A percentile compares a stretch with the other conserved stretches of the same genome.
Conservation (phyloP, 2,329 filamentous ascomycete genomes). For the Aspergillus ruber region DNA sequence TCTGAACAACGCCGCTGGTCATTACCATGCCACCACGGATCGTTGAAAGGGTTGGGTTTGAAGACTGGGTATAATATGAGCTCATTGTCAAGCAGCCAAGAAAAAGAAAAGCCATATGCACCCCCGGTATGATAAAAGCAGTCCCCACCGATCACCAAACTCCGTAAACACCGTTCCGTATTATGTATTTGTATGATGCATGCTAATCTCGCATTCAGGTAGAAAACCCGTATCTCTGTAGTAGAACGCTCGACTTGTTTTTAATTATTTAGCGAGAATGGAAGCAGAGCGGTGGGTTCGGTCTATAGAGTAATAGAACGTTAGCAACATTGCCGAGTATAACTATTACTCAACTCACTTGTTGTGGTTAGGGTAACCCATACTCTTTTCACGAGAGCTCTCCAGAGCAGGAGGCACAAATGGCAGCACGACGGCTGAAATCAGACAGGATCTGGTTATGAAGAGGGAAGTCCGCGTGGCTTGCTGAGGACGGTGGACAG, state of each 20-base stretch:
- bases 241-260: no score
- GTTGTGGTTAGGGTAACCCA: slow-evolving; percentile 30
- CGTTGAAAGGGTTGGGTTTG: no score
- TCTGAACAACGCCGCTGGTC: no score
- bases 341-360: slow-evolving; percentile 24
- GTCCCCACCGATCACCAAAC: no score
- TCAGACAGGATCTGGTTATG: slow-evolving; percentile 35
- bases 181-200: not conserved
- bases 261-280: slow-evolving; percentile 28
- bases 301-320: slow-evolving; percentile 16
- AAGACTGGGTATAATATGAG: no score
- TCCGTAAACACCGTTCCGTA: no score
- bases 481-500: slow-evolving; percentile 34
- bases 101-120: no score
- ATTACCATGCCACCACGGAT: no score
- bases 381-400: slow-evolving; percentile 37
- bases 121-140: no score
- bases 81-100: no score
- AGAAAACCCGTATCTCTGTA: no score
- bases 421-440: slow-evolving; percentile 39
- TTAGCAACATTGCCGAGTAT: slow-evolving; percentile 3
- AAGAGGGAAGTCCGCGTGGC: slow-evolving; percentile 35
- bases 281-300: slow-evolving; percentile 37
- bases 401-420: slow-evolving; percentile 44
- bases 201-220: not conserved